Base-by-base conservation (phyloP, 441 rosid species). In the Arabidopsis lyrata region DNA sequence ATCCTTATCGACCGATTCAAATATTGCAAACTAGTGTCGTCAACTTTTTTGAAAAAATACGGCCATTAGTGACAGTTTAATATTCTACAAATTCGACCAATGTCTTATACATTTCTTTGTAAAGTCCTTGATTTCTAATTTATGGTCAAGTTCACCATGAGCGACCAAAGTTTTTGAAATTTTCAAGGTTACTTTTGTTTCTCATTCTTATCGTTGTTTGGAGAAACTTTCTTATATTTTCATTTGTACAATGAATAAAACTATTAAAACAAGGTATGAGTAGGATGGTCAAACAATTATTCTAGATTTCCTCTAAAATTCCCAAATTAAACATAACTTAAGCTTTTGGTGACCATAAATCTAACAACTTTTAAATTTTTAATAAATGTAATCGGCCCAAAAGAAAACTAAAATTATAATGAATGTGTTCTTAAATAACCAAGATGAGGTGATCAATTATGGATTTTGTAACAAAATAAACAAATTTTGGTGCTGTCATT, bases 111-210 rank as follows among this genome's bases (percentile, higher is more conserved):
- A 36, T 66, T 47, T 74, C 45, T 66, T 9, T 5, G 39, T 22
- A 4, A 7, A 13, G 16, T 36, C 42, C 38, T 47, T 15, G 12
- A 8, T 57, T 48, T 45, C 15, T 15, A 4, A 13, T 18, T 13
- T 4, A 48, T 12, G 42, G 66, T 74, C 66, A 66, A 74, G 72
- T 58, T 74, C 67, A 48, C 72, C 61, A 66, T 14, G 55, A 59
- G 11, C 7, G 78, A 66, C 78, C 53, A 48, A 57, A 15, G 16
- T 27, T 24, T 2, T 47, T 65, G 42, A 38, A 57, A 0, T 0
- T 66, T 65, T 74, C 66, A 48, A 65, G 53, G 14, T 31, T 22
- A 20, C 20, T 49, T 44, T 61, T 38, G 0, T 47, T 6, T 11
- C 16, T 22, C 45, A 18, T 22, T 48, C 9, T 8, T 15, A 4